Conservation (phyloP, 352 stramenopile species). For the Aphanomyces astaci region DNA sequence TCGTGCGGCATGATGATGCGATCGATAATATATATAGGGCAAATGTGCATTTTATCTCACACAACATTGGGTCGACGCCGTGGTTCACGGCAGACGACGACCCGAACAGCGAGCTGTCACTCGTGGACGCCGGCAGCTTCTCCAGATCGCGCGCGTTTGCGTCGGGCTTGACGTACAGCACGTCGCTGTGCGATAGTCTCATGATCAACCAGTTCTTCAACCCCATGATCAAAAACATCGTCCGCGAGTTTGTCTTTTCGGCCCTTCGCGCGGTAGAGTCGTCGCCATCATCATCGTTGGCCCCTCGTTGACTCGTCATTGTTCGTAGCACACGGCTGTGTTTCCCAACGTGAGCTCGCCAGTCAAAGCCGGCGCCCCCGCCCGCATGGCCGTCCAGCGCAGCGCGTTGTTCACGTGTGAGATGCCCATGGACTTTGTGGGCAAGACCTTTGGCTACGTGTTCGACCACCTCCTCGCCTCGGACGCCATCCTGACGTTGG, state of each 20-base stretch:
- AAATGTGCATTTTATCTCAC: conserved; percentile 77
- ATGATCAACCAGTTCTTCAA: conserved; percentile 88
- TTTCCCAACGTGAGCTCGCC: conserved; percentile 24
- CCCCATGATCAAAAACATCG: conserved; percentile 76
- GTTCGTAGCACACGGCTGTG: conserved; percentile 18
- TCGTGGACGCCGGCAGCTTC: conserved; percentile 30
- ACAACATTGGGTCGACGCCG: conserved; percentile 56
- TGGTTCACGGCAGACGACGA: conserved; percentile 43
- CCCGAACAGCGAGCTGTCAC: conserved; percentile 8
- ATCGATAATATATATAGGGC: conserved; percentile 14
- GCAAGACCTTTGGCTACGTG: conserved; percentile 72
- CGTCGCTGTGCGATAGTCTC: conserved; percentile 73
- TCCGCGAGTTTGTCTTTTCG: conserved; percentile 80
- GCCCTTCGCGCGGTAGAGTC: conserved; percentile 58
- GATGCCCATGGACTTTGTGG: conserved; percentile 72
- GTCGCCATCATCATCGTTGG: no score
- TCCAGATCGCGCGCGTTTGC: conserved; percentile 67
- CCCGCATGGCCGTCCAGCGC: conserved; percentile 30
- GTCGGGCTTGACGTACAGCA: conserved; percentile 77
- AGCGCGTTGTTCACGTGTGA: conserved; percentile 77
- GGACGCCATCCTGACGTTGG: conserved; percentile 68
- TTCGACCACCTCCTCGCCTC: conserved; percentile 80
- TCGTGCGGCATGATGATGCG: no score
- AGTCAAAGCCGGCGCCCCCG: conserved; percentile 2
- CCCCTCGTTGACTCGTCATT: no score